phyloP scores from a whole-genome alignment of 495 filamentous ascomycete species.

The Tuber microsphaerosporum region DNA sequence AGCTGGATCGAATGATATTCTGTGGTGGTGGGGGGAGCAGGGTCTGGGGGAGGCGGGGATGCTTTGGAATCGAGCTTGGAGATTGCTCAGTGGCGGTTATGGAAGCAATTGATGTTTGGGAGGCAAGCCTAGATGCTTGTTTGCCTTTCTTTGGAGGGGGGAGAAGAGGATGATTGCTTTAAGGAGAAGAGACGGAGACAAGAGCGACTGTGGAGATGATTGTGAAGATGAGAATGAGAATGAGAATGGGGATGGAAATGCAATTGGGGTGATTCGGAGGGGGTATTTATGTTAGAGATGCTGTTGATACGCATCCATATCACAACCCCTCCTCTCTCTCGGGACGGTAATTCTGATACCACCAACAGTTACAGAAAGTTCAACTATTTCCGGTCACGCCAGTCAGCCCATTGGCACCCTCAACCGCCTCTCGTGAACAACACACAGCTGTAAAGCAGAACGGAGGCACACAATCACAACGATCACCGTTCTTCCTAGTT shows the following conservation, averaged over 20 bases:
- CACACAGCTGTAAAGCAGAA: constrained; percentile 42
- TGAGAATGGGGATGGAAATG: constrained; percentile 24
- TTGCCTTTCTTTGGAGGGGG: constrained; percentile 20
- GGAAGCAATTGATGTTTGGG: constrained; percentile 36
- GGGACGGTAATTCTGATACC: constrained; percentile 32
- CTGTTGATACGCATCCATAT: constrained; percentile 36
- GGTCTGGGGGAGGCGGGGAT: constrained; percentile 14
- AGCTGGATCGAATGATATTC: constrained; percentile 32
- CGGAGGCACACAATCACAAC: constrained; percentile 41
- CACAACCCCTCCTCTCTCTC: constrained; percentile 22
- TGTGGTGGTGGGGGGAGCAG: constrained; percentile 18
- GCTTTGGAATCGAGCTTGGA: constrained; percentile 17
- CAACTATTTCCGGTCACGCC: constrained; percentile 41
- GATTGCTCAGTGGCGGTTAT: constrained; percentile 29
- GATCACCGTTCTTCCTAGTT: constrained; percentile 39
- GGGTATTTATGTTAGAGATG: constrained; percentile 41
- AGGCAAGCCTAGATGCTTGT: constrained; percentile 18
- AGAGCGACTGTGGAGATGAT: neutral
- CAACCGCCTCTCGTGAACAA: constrained; percentile 39
- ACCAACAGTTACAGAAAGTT: constrained; percentile 39
- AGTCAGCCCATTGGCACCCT: constrained; percentile 38
- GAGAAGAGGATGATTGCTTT: constrained; percentile 5
- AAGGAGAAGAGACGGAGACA: neutral
- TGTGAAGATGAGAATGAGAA: constrained; percentile 1
- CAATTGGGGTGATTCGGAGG: constrained; percentile 35